Percentiles rank a stretch among this genome's conserved stretches.
phyloP scores from a whole-genome alignment of 2,329 filamentous ascomycete genomes.

The Diaporthe citriasiana region DNA sequence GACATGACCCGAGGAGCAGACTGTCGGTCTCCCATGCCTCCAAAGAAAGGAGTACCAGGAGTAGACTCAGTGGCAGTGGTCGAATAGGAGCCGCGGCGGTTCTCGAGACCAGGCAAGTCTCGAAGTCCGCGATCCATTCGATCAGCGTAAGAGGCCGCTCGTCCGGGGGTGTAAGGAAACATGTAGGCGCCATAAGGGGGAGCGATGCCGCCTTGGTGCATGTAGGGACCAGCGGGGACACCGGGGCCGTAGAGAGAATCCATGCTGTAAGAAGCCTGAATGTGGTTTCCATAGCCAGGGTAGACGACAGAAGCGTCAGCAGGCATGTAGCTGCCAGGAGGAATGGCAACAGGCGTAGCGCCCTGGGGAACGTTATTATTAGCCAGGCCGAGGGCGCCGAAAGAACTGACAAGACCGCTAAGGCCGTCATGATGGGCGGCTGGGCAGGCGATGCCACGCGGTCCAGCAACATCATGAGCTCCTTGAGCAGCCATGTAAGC shows the following conservation, averaged over 20 bases:
- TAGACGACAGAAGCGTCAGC: constrained; percentile 46
- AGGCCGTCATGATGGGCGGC: constrained; percentile 44
- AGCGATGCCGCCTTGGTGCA: constrained; percentile 46
- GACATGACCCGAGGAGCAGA: constrained; percentile 71
- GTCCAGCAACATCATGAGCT: constrained; percentile 45
- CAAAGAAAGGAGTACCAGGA: constrained; percentile 76
- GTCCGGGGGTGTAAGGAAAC: constrained; percentile 68
- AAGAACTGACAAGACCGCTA: constrained; percentile 44
- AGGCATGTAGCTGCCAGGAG: constrained; percentile 45
- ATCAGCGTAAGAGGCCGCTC: constrained; percentile 59
- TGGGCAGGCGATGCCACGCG: constrained; percentile 47
- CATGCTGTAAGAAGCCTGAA: constrained; percentile 40
- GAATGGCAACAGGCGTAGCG: constrained; percentile 44
- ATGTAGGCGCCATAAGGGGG: constrained; percentile 52
- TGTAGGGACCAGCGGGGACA: constrained; percentile 45
- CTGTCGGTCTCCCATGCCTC: constrained; percentile 70
- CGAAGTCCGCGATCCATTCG: constrained; percentile 62
- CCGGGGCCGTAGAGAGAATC: constrained; percentile 48
- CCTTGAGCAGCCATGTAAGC: constrained; percentile 46
- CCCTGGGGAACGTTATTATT: constrained; percentile 45
- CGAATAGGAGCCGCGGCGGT: constrained; percentile 77
- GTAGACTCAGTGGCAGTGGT: constrained; percentile 72
- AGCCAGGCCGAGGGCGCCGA: constrained; percentile 43
- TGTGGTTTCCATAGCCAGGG: constrained; percentile 42
- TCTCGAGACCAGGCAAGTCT: constrained; percentile 74